Evolutionary conservation across 371 early-diverging fungal species (phyloP), one percentile per base, ranked within the genome.

Genomic region (Mucor saturninus): DNA sequence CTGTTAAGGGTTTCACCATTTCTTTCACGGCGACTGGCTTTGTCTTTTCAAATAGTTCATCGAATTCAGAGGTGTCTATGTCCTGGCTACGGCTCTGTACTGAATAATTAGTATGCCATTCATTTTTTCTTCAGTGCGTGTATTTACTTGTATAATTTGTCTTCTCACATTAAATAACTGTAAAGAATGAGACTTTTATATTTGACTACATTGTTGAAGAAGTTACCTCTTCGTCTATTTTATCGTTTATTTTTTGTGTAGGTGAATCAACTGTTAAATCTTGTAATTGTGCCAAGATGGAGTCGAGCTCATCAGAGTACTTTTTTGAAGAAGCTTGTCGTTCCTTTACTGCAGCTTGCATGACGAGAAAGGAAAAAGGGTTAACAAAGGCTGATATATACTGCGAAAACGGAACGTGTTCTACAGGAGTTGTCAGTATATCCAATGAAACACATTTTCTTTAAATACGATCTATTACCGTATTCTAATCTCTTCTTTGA

Each of bases 1-100:
- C 54, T 4, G 75, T 72, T 11, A 84, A 46, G 6, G 75, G 68
- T 15, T 49, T 51, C 9, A 78, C 68, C 10, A 10, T 10, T 9
- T 56, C 60, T 28, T 51, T 52, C 8, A 32, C 14, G 21, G 3
- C 15, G 0, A 39, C 51, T 45, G 57, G 52, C 10, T 51, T 46
- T 11, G 62, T 57, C 32, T 50, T 21, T 10, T 53, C 39, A 15
- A 45, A 67, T 53, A 42, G 53, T 37, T 61, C 39, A 3, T 61
- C 62, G 15, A 56, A 62, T n/a, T 53, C 28, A 7, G 56, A 9
- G 21, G 48, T 37, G 5, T 52, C 21, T 1, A 52, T 15, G n/a
- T 28, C 21, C 26, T 61, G 28, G 14, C 10, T 21, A 8, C 52
- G 21, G 9, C 43, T 53, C 61, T 61, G 31, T 10, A 4, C 3